Base-by-base conservation (phyloP, 2,329 filamentous ascomycete genomes). In the Fusarium albidum region DNA sequence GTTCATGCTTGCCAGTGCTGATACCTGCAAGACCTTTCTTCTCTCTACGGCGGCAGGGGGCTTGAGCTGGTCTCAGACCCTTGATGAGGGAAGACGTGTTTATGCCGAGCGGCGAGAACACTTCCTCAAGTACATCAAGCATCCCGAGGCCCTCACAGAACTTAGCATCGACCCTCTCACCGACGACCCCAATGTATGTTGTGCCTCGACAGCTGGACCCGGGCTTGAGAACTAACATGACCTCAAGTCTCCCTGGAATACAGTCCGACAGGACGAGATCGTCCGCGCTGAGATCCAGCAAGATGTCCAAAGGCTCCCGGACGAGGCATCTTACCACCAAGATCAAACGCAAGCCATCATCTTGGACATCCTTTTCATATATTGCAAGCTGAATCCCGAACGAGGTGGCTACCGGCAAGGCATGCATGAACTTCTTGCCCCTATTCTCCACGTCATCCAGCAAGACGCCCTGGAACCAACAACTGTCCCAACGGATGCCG, bases 351-450 rank as follows among this genome's bases (percentile, higher is more conserved):
- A 98, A 71, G 82, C 80, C 34, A 90, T 91, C 73, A 87, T 99
- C 65, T 77, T 96, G 27, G 91, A 99, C 69, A 87, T 97, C 27
- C 79, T 99, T 28, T 99, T 98, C 73, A 84, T 99, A 61, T 98
- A 93, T 75, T 95, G 92, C 76, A 98, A 96, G 73, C 82, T 96
- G 46, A 91, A 98, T 68, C 91, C 91, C 2, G 86, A 89, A 63
- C 82, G 92, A 47, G 92, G 92, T 13, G 92, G 86, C 14, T 99
- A 99, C 71, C 86, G 95, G n/a, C 95, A 99, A 76, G 95, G 95
- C 10, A 99, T 99, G 94, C 95, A 99, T 71, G 95, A 99, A 74
- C 79, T 99, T 35, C 80, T 98, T 12, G 95, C 95, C 0, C 93
- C 95, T 0, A 86, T 99, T 31, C 78, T 97, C 7, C 92, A 92